Base-by-base conservation (phyloP, 139 green algal genomes). In the Micromonas pusilla region DNA sequence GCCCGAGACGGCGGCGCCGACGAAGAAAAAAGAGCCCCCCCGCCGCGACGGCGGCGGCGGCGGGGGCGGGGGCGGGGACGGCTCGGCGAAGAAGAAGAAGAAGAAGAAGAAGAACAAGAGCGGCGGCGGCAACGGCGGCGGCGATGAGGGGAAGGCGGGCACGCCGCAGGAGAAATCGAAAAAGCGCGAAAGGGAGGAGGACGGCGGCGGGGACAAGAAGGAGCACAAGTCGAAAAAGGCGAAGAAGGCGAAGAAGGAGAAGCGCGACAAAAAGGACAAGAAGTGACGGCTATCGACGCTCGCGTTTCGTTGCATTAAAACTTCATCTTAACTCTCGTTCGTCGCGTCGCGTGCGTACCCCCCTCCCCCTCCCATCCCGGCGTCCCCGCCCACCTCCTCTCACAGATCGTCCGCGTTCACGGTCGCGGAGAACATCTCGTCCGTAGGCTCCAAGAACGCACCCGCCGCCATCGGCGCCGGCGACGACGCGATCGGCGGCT, bases 31-130 rank as follows among this genome's bases (percentile, higher is more conserved):
- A 5, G 20, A 62, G 52, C 16, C 52, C 23, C n/a, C 23, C 3
- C 23, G 54, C n/a, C 23, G 2, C 26, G 26, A 65, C 23, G 26
- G 54, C 26, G 54, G 54, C 2, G 54, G 2, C 1, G 2, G 26
- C 1, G 3, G 1, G 2, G 28, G 16, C 13, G 28, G 23, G 28
- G 23, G 23, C 21, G 63, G 5, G 26, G 31, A 37, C 1, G 32
- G 16, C 23, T 37, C 23, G 63, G 63, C 63, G 63, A 34, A 70
- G 28, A 39, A 39, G 63, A 34, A 70, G 26, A 34, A 70, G 63
- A 31, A 31, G 28, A 70, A 70, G 32, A 70, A 39, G 28, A 70
- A 70, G n/a, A 34, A 37, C 62, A 68, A 68, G 20, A 68, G n/a
- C 16, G 26, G 54, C 3, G 54, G 54, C n/a, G 54, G 2, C 26